A percentile compares a stretch with the other conserved stretches of the same genome.
Evolutionary conservation across 2,329 filamentous ascomycete species (phyloP).

Genomic region (Penicillium janthinellum): DNA sequence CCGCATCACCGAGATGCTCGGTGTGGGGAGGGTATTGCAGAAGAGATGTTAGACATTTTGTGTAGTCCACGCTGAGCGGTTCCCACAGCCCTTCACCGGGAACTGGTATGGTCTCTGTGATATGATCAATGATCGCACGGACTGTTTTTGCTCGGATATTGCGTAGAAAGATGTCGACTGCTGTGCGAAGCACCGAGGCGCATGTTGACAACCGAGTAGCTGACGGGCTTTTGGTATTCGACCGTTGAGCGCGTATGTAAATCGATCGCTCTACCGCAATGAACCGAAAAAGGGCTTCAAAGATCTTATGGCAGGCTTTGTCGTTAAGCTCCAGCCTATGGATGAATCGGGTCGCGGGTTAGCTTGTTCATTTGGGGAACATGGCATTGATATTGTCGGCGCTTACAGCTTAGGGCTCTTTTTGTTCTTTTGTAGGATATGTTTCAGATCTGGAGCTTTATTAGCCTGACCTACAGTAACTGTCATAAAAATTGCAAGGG

Average conservation of each 20-base stretch:
- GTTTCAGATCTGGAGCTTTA: slow-evolving; percentile 52
- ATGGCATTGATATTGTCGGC: not conserved
- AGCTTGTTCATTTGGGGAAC: not conserved
- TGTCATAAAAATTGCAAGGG: not conserved
- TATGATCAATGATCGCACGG: slow-evolving; percentile 77
- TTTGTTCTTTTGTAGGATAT: slow-evolving; percentile 58
- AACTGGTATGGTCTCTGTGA: slow-evolving; percentile 71
- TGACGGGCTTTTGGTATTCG: slow-evolving; percentile 53
- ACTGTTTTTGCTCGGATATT: slow-evolving; percentile 75
- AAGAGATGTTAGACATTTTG: slow-evolving; percentile 71
- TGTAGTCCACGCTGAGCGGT: slow-evolving; percentile 73
- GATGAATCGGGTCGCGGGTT: not conserved
- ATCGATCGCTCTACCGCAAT: slow-evolving; percentile 69
- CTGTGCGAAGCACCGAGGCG: slow-evolving; percentile 70
- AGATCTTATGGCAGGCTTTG: slow-evolving; percentile 77
- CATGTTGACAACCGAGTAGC: slow-evolving; percentile 66
- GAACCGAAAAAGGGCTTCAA: slow-evolving; percentile 76
- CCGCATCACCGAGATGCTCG: slow-evolving; percentile 70
- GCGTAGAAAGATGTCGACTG: slow-evolving; percentile 68
- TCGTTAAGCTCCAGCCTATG: slow-evolving; percentile 60
- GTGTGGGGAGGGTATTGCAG: slow-evolving; percentile 74
- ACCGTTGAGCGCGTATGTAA: slow-evolving; percentile 59
- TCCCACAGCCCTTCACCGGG: slow-evolving; percentile 65
- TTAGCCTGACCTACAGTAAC: slow-evolving; percentile 14
- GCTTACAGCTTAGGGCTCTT: slow-evolving; percentile 42